Evolutionary conservation across 306 rosid genomes (phyloP).

Genomic region (Cicer judaicum): DNA sequence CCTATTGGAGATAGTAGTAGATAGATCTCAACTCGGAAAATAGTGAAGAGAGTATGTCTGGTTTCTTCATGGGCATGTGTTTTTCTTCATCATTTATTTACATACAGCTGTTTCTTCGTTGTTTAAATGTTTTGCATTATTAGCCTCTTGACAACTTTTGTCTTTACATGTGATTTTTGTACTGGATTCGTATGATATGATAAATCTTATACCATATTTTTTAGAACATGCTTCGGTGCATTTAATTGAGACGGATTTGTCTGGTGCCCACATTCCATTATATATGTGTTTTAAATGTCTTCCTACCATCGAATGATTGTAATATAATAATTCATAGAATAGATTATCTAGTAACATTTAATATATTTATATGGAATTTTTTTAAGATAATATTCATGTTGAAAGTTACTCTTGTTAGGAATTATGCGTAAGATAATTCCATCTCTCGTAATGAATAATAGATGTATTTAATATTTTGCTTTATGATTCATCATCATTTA

Average conservation of each 20-base stretch:
- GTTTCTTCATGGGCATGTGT: neutral
- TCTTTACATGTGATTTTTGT: slow-evolving; percentile 10
- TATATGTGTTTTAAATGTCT: neutral
- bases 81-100: neutral
- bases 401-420: too few species aligned
- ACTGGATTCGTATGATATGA: neutral
- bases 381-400: too few species aligned
- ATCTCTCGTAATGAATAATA: too few species aligned
- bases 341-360: too few species aligned
- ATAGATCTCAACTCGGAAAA: neutral
- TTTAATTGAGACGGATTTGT: neutral
- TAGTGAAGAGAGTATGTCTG: neutral
- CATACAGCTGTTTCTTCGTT: neutral
- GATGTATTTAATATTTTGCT: too few species aligned
- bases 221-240: slow-evolving; percentile 11
- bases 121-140: neutral
- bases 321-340: too few species aligned
- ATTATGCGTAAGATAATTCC: too few species aligned
- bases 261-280: too few species aligned
- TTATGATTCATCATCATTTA: too few species aligned
- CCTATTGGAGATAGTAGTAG: too few species aligned
- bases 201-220: neutral
- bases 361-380: too few species aligned
- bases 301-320: neutral
- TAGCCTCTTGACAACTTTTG: neutral